Base-by-base conservation (phyloP, 75 land plant genomes). In the Pinus albicaulis region DNA sequence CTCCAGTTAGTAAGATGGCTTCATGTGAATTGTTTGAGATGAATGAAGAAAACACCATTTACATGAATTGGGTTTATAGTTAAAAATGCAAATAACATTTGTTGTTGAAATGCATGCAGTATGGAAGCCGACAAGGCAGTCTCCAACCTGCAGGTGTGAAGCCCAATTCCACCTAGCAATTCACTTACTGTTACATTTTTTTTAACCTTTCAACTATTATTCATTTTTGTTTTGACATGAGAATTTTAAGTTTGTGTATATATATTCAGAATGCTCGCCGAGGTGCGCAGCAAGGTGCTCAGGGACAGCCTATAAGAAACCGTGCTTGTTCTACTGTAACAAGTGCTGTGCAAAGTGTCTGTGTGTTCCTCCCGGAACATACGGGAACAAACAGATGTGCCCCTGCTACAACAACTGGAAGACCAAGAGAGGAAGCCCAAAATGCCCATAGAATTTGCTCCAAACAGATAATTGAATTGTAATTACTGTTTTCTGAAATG, bases 361-460 rank as follows among this genome's bases (percentile, higher is more conserved):
- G 55, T 89, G 93, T 65, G 93, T 91, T 63, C 93, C 93, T 0
- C 85, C 93, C 0, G 93, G 93, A 20, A 87, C 76, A 22, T 87
- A 85, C 56, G 93, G 93, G 0, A 89, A 91, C 81, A 91, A 89
- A 57, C 77, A 64, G 15, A 83, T 80, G 3, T 91, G 93, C 82
- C 92, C 93, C 56, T 91, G 93, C 87, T 91, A 91, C 87, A 91
- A 91, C 84, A 87, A 89, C 85, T 89, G 90, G 93, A 89, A 89
- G 87, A 91, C 89, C 79, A 81, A 87, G 78, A 71, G 80, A 76
- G 93, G 93, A 26, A 91, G 91, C 36, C 92, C 89, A 61, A 91
- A 91, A 68, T 89, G 93, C 89, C 93, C 93, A 56, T 91, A 48
- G 70, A 79, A 75, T 76, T 48, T 48, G 53, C 10, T 48, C 11